Evolutionary conservation across 1,139 yeast species (phyloP), one percentile per base, ranked within the genome.

Genomic region (Ogataea hybrid): DNA sequence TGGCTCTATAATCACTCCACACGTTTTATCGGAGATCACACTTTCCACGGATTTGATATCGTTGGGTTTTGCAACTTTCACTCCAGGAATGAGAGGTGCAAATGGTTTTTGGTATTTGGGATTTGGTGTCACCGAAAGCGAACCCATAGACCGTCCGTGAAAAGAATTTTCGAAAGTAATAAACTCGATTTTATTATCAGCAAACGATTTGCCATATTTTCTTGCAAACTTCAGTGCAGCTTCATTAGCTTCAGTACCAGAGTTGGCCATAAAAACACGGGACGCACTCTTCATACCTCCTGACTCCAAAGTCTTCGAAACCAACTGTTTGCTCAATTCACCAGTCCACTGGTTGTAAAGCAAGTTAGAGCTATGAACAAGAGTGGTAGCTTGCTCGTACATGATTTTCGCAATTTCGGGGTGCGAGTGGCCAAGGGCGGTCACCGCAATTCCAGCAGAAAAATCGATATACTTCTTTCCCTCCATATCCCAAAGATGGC

Each of bases 211-310:
- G 43, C 95, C 96, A 57, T 78, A 75, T 62, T 88, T 90, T 60
- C 97, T 79, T 14, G 97, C 97, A 69, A 92, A 92, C 63, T 92
- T 92, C 56, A 92, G 68, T 0, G 98, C 98, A 2, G 97, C 98
- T 63, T 92, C 98, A 59, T 90, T 92, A 43, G 98, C 97, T 65
- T 92, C 98, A 7, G 97, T 83, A 37, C 98, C 98, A 0, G 96
- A 84, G 61, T 90, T 92, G 59, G 94, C 83, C 46, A 92, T 68
- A 57, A 92, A 92, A n/a, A 89, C 96, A 46, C 83, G 71, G 25
- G 85, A 70, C 2, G 96, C 96, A 54, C 81, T 74, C 39, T 70
- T 64, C 88, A 88, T 87, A 14, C 94, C 96, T 11, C 90, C 94
- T 32, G 79, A 69, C 32, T 69, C 67, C 48, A 70, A 70, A 3